A percentile compares a stretch with the other conserved stretches of the same genome.
These are phyloP conservation scores for Saccharomycopsis fibuligera DNA, from an alignment of 805 yeast species.

Conservation along the genomic window DNA sequence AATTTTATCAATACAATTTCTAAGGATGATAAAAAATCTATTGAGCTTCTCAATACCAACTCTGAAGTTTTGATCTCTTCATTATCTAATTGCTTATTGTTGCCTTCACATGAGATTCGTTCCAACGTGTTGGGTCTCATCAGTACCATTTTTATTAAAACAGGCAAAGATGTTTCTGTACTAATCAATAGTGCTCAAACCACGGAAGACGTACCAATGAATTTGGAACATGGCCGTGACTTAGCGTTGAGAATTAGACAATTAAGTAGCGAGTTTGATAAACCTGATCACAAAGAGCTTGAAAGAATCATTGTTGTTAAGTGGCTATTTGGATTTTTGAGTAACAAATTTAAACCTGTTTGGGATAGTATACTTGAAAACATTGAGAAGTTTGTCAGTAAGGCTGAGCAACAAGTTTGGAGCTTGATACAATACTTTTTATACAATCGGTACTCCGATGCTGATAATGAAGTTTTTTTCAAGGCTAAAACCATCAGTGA, in stretches of 20 bases:
- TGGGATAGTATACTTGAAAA: conserved; percentile 73
- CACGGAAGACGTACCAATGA: conserved; percentile 69
- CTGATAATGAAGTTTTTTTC: conserved; percentile 7
- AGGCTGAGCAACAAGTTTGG: conserved; percentile 50
- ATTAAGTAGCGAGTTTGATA: conserved; percentile 39
- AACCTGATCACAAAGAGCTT: conserved; percentile 16
- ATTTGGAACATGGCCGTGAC: conserved; percentile 67
- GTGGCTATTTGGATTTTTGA: conserved; percentile 61
- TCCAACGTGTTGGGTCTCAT: conserved; percentile 45
- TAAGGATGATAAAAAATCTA: not conserved
- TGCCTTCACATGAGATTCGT: conserved; percentile 48
- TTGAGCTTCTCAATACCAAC: conserved; percentile 9
- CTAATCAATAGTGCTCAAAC: conserved; percentile 44
- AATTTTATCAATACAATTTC: conserved; percentile 12
- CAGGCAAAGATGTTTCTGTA: conserved; percentile 30
- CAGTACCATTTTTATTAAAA: conserved; percentile 26
- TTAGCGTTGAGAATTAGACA: conserved; percentile 61
- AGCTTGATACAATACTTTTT: conserved; percentile 30
- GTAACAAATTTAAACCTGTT: conserved; percentile 74
- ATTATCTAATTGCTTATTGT: conserved; percentile 31
- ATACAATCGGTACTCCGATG: conserved; percentile 26
- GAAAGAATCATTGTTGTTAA: conserved; percentile 29
- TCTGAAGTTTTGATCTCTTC: not conserved
- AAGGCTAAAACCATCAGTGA: conserved; percentile 19
- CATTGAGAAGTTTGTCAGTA: conserved; percentile 40